Conservation (phyloP, 1,284 basidiomycete species). For the Trichosporon sp. region DNA sequence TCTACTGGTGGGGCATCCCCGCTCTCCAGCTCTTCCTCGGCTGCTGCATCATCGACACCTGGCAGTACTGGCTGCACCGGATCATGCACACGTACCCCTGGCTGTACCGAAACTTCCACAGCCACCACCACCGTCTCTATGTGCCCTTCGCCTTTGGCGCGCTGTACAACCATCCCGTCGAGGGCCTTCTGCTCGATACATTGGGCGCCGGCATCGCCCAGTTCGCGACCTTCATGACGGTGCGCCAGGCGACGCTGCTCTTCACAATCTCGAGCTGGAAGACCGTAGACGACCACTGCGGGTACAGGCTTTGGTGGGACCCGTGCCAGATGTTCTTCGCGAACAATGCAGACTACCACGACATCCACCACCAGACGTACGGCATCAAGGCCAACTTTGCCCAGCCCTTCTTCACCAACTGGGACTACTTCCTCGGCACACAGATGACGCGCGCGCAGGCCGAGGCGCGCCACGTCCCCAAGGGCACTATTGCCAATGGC, state of each 20-base stretch:
- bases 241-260: slow-evolving; percentile 81
- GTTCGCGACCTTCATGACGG: slow-evolving; percentile 67
- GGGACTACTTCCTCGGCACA: slow-evolving; percentile 56
- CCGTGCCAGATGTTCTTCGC: slow-evolving; percentile 80
- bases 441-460: slow-evolving; percentile 54
- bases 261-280: slow-evolving; percentile 86
- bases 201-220: slow-evolving; percentile 81
- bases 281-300: slow-evolving; percentile 98
- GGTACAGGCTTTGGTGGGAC: slow-evolving; percentile 85
- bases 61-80: slow-evolving; percentile 97
- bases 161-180: slow-evolving; percentile 95
- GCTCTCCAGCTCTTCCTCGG: slow-evolving; percentile 72
- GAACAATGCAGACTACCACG: slow-evolving; percentile 98
- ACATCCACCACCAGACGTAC: slow-evolving; percentile 92
- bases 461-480: slow-evolving; percentile 22
- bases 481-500: slow-evolving; percentile 21
- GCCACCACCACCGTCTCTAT: slow-evolving; percentile 93
- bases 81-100: slow-evolving; percentile 87
- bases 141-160: slow-evolving; percentile 97
- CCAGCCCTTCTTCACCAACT: slow-evolving; percentile 76
- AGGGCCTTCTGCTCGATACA: slow-evolving; percentile 89
- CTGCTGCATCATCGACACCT: slow-evolving; percentile 92
- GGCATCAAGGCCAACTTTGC: slow-evolving; percentile 97
- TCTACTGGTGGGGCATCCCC: slow-evolving; percentile 97
- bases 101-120: slow-evolving; percentile 90